Evolutionary conservation across 2,329 filamentous ascomycete genomes (phyloP), one percentile per base, ranked within the genome.

Genomic region (Penicillium sp.): DNA sequence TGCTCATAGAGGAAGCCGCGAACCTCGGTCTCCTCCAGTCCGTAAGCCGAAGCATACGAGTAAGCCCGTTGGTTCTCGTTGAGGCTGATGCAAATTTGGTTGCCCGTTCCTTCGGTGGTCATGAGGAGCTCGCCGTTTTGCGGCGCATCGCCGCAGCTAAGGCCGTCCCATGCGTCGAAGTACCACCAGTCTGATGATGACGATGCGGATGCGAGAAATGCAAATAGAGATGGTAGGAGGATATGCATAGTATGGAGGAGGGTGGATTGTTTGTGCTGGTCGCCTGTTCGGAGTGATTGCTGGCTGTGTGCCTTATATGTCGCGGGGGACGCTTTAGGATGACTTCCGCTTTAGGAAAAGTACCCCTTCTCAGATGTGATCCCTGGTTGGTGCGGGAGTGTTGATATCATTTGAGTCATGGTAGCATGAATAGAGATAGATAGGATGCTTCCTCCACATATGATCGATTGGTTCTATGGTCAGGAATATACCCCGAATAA

Each of bases 121-220:
- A 49, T 19, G 42, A 59, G 42, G 6, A 54, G 30, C 25, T 59
- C 26, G 13, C 57, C 51, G 19, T 59, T 54, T 54, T 59, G 57
- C 22, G 57, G 57, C 22, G 42, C 30, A 16, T 53, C 51, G 25
- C 57, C 57, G 51, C 57, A 59, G 19, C 57, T 59, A 19, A 59
- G 45, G 16, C 57, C 51, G 52, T 59, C 57, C 57, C 57, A 59
- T 10, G 57, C 57, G 45, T 54, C 51, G 16, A 59, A 54, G 26
- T 28, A 59, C 57, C 57, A 59, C 57, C 57, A 59, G 30, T 33
- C 57, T 26, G 35, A 26, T 14, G 37, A 22, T 22, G 19, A 22
- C 2, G 19, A 38, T 19, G 45, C 54, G 38, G 38, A 22, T 14
- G 45, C 37, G 13, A 55, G 11, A 28, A 49, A 25, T 16, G 52